Conservation (phyloP, 768 basidiomycete genomes). For the Glaciozyma antarctica region DNA sequence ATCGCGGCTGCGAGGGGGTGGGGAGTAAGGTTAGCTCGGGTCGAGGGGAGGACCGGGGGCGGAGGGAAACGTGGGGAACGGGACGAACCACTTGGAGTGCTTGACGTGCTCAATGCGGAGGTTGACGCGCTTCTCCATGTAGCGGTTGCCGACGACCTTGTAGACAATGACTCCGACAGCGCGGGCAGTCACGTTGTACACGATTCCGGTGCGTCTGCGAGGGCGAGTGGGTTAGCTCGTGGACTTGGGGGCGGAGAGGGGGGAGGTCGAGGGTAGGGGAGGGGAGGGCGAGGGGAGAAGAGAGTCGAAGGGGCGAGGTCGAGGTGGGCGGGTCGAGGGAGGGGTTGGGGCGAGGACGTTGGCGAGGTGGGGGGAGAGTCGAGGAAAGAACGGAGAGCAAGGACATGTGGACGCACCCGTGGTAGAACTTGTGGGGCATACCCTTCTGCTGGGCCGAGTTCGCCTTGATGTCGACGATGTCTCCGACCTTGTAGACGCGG, state of each 20-base stretch:
- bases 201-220: slow-evolving; percentile 86
- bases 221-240: no score
- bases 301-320: neutral
- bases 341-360: neutral
- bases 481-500: slow-evolving; percentile 84
- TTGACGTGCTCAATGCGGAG: slow-evolving; percentile 82
- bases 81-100: slow-evolving; percentile 74
- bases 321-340: neutral
- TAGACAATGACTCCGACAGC: slow-evolving; percentile 94
- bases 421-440: slow-evolving; percentile 99
- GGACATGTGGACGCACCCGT: slow-evolving; percentile 46
- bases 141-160: slow-evolving; percentile 98
- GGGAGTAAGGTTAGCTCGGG: neutral
- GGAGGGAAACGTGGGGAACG: neutral
- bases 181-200: slow-evolving; percentile 94
- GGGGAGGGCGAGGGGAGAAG: slow-evolving; percentile 12
- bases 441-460: slow-evolving; percentile 99
- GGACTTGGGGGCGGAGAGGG: slow-evolving; percentile 12
- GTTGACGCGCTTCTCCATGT: slow-evolving; percentile 99
- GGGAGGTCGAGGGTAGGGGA: slow-evolving; percentile 31
- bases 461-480: slow-evolving; percentile 99
- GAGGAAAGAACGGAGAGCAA: neutral
- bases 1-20: slow-evolving; percentile 13
- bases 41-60: neutral
- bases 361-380: no score